Conservation (phyloP, 441 rosid genomes). For the Pelargonium cotyledonis region DNA sequence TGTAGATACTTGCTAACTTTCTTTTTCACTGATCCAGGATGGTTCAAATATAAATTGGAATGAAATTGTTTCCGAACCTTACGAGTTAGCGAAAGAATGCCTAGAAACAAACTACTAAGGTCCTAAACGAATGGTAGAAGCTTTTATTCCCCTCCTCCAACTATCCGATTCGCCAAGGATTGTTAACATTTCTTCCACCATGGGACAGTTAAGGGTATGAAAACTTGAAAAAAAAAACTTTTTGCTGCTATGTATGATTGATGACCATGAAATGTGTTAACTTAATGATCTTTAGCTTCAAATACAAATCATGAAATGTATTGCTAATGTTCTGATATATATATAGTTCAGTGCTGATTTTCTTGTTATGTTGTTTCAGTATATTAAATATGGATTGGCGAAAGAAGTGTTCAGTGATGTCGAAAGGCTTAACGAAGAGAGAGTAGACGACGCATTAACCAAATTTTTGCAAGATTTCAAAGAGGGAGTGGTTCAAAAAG, state of each 20-base stretch:
- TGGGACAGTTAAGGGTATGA: not conserved
- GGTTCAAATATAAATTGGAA: not conserved
- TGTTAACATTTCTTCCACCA: not conserved
- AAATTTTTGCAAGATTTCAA: slow-evolving; percentile 28
- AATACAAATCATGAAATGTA: too few relatives aligned
- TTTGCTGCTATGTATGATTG: too few relatives aligned
- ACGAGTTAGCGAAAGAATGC: not conserved
- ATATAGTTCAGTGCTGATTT: too few relatives aligned
- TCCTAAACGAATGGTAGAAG: not conserved
- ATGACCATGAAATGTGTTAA: too few relatives aligned
- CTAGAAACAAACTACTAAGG: not conserved
- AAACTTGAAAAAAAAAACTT: too few relatives aligned
- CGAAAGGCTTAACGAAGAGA: slow-evolving; percentile 33
- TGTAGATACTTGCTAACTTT: too few relatives aligned
- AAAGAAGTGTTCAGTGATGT: slow-evolving; percentile 24
- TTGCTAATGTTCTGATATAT: too few relatives aligned
- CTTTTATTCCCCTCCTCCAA: not conserved
- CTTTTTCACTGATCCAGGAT: too few relatives aligned
- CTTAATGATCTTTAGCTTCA: too few relatives aligned
- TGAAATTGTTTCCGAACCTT: not conserved
- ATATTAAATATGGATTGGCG: slow-evolving; percentile 23
- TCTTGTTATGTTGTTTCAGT: slow-evolving; percentile 14
- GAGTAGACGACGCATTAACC: slow-evolving; percentile 27
- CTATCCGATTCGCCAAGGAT: not conserved
- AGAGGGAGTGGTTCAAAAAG: slow-evolving; percentile 24